phyloP scores from a whole-genome alignment of 495 filamentous ascomycete species.

The Lasiosphaeriaceae sp. region DNA sequence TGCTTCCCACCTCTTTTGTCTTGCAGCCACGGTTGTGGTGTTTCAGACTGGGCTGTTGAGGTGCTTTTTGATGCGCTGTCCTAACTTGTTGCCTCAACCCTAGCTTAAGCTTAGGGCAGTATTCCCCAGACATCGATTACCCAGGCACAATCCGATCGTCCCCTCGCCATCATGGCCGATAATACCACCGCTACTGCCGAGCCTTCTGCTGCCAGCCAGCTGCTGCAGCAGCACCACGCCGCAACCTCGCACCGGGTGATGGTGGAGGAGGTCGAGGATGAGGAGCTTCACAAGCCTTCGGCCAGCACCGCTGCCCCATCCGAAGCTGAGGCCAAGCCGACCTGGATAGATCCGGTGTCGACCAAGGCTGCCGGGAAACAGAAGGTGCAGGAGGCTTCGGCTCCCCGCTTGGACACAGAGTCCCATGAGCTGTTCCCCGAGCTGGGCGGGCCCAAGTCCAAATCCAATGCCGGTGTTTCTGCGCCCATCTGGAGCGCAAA shows the following conservation, averaged over 20 bases:
- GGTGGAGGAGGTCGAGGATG: conserved; percentile 76
- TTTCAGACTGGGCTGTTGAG: too few relatives aligned
- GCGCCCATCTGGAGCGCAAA: conserved; percentile 59
- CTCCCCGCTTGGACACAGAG: conserved; percentile 60
- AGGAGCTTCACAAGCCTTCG: conserved; percentile 51
- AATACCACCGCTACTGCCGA: conserved; percentile 33
- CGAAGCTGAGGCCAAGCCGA: conserved; percentile 32
- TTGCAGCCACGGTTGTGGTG: too few relatives aligned
- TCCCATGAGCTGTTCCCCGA: conserved; percentile 90
- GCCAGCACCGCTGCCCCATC: conserved; percentile 31
- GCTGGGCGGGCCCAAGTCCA: conserved; percentile 66
- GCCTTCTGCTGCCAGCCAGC: conserved; percentile 64
- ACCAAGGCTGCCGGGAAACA: conserved; percentile 62
- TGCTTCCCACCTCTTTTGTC: too few relatives aligned
- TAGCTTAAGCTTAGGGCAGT: too few relatives aligned
- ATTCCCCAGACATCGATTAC: background rate
- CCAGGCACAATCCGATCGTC: conserved; percentile 7
- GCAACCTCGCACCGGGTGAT: conserved; percentile 59
- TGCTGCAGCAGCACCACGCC: conserved; percentile 72
- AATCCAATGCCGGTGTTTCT: conserved; percentile 52
- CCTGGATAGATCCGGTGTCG: conserved; percentile 41
- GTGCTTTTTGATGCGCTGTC: background rate
- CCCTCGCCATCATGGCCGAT: conserved; percentile 24
- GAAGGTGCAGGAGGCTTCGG: conserved; percentile 45
- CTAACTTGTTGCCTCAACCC: background rate